Evolutionary conservation across 371 early-diverging fungal genomes (phyloP).

Genomic region (Mucor irregularis): DNA sequence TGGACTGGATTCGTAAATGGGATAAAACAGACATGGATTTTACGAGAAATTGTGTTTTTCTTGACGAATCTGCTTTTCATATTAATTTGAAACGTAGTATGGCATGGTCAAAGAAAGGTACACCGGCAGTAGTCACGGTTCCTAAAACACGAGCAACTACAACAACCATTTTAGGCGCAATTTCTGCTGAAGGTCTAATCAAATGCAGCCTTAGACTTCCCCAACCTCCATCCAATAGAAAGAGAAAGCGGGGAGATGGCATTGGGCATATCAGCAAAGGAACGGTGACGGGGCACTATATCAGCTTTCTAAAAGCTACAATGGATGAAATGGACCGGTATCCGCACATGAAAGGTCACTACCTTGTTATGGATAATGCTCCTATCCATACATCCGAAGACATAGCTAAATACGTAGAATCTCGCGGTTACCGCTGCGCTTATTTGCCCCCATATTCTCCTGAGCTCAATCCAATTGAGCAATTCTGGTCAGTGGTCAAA

Average conservation of each 20-base stretch:
- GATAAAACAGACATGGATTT: slow-evolving; percentile 9
- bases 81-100: slow-evolving; percentile 12
- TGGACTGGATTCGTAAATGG: slow-evolving; percentile 6
- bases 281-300: slow-evolving; percentile 25
- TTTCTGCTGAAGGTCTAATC: neutral
- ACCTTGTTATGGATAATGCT: slow-evolving; percentile 18
- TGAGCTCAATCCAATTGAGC: slow-evolving; percentile 17
- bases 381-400: slow-evolving; percentile 14
- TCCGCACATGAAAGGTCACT: slow-evolving; percentile 17
- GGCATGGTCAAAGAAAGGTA: slow-evolving; percentile 15
- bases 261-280: slow-evolving; percentile 7
- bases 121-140: too few species aligned
- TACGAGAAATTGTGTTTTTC: slow-evolving; percentile 13
- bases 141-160: too few species aligned
- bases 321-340: slow-evolving; percentile 24
- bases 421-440: slow-evolving; percentile 14
- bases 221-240: slow-evolving; percentile 2
- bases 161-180: neutral
- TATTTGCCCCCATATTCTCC: slow-evolving; percentile 19
- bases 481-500: slow-evolving; percentile 18
- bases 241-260: slow-evolving; percentile 12
- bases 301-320: slow-evolving; percentile 19
- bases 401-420: slow-evolving; percentile 13
- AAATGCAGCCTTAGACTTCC: slow-evolving; percentile 13
- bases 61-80: slow-evolving; percentile 14